These are phyloP conservation scores for Dactylellina drechsleri DNA, from an alignment of 2,329 filamentous ascomycete genomes.

Conservation along the genomic window DNA sequence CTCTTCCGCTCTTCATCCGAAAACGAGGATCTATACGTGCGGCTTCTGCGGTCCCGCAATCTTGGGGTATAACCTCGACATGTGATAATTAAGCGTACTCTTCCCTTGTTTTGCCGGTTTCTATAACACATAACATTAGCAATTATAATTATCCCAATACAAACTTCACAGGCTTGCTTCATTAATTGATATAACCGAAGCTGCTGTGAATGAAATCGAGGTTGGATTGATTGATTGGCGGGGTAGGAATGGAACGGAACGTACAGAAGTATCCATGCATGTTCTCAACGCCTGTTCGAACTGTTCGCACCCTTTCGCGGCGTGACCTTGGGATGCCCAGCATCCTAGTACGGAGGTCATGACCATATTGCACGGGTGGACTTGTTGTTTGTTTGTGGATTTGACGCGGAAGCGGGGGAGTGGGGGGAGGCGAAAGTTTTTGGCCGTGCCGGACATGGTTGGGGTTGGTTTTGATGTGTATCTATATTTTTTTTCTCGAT, in stretches of 20 bases:
- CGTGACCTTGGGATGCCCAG: slow-evolving; percentile 62
- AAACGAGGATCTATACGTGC: slow-evolving; percentile 16
- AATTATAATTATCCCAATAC: background rate
- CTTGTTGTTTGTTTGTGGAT: slow-evolving; percentile 71
- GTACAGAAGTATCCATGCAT: slow-evolving; percentile 83
- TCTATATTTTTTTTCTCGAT: background rate
- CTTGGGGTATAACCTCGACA: slow-evolving; percentile 78
- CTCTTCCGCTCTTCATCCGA: no score
- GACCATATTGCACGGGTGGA: slow-evolving; percentile 72
- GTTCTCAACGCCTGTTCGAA: slow-evolving; percentile 71
- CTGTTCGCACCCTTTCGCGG: slow-evolving; percentile 69
- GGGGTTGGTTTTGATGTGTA: background rate
- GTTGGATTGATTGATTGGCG: no score
- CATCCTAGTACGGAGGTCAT: slow-evolving; percentile 74
- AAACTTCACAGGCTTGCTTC: no score
- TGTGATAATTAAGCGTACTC: slow-evolving; percentile 90
- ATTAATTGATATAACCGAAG: no score
- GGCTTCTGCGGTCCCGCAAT: slow-evolving; percentile 75
- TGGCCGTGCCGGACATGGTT: slow-evolving; percentile 28
- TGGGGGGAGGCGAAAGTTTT: slow-evolving; percentile 67
- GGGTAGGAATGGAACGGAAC: slow-evolving; percentile 59
- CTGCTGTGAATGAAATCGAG: no score
- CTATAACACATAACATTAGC: slow-evolving; percentile 1
- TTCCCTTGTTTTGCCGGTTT: slow-evolving; percentile 63
- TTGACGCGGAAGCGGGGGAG: slow-evolving; percentile 73